Evolutionary conservation across 202 grass and related monocot species (phyloP), one percentile per base, ranked within the genome.

Genomic region (Alloteropsis angusta): DNA sequence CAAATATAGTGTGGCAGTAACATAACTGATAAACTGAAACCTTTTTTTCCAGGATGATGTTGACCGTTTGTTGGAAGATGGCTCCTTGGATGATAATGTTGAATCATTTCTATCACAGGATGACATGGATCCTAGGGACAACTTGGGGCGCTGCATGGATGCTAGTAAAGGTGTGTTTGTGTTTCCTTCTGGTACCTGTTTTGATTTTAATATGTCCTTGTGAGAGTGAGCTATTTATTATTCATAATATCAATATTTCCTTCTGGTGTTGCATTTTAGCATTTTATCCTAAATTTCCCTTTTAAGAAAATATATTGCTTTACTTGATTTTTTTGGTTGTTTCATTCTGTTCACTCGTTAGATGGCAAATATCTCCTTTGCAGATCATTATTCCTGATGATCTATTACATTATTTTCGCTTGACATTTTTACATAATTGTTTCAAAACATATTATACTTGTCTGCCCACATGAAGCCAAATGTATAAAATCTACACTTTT

Each of bases 61-160:
- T 61, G 96, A 97, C 71, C 91, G 83, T 69, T 94, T 97, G 85
- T 80, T 97, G 66, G 94, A 97, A 73, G 94, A 99, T 82, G 96
- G 88, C 18, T 83, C 93, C 44, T 88, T 99, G 72, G 96, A 99
- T 83, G 96, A 99, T 72, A 99, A 99, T 67, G 96, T 99, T 37
- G 96, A 99, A 83, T 99, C 96, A 65, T 99, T 99, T 89, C 77
- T 99, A 90, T 96, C 96, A 57, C 96, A 93, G 71, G 92, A 99
- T 91, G 92, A 99, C 49, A 86, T 89, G 53, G 96, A 99, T 87
- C 90, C 92, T 56, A 99, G 96, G 77, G 96, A 99, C 55, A 65
- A 69, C 22, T 55, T 93, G 84, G 96, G 92, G 26, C 90, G 90
- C 54, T 80, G 79, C 65, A 93, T 96, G 92, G 92, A 96, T 93